phyloP scores from a whole-genome alignment of 2,329 filamentous ascomycete genomes.

The Ophiostoma novo-ulmi region DNA sequence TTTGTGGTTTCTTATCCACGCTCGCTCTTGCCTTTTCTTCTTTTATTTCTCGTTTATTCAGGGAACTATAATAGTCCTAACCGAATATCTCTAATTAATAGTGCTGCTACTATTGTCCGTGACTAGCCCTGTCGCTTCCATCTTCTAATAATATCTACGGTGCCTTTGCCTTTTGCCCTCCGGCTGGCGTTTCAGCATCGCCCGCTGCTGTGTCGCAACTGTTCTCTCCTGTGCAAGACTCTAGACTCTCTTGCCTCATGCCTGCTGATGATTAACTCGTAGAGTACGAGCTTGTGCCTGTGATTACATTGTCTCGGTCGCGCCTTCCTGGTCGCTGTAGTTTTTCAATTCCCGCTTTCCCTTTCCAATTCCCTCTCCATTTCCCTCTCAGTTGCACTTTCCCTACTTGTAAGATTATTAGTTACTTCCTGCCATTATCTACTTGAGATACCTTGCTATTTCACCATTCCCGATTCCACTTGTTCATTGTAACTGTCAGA shows the following conservation, averaged over 20 bases:
- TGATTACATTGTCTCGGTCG: conserved; percentile 11
- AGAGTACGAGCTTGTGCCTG: not conserved
- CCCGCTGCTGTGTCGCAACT: not conserved
- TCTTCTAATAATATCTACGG: not conserved
- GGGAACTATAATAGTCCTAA: too few species aligned
- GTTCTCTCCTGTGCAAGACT: not conserved
- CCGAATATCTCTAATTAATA: not conserved
- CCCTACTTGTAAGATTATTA: not conserved
- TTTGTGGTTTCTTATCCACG: not conserved
- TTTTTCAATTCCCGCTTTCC: not conserved
- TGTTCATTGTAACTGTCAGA: conserved; percentile 8
- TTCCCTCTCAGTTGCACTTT: not conserved
- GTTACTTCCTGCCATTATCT: not conserved
- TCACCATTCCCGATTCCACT: conserved; percentile 7
- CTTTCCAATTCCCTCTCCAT: too few species aligned
- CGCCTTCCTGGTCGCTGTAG: not conserved
- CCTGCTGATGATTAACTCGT: not conserved
- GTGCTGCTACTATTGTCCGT: not conserved
- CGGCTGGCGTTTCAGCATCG: not conserved
- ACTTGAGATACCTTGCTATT: not conserved
- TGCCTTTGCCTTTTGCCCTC: not conserved
- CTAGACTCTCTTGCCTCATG: not conserved
- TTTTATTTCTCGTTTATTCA: not conserved
- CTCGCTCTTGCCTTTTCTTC: not conserved
- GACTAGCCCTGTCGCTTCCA: not conserved